Evolutionary conservation across 2,329 filamentous ascomycete species (phyloP).

Genomic region (Drechslerella coelobrocha): DNA sequence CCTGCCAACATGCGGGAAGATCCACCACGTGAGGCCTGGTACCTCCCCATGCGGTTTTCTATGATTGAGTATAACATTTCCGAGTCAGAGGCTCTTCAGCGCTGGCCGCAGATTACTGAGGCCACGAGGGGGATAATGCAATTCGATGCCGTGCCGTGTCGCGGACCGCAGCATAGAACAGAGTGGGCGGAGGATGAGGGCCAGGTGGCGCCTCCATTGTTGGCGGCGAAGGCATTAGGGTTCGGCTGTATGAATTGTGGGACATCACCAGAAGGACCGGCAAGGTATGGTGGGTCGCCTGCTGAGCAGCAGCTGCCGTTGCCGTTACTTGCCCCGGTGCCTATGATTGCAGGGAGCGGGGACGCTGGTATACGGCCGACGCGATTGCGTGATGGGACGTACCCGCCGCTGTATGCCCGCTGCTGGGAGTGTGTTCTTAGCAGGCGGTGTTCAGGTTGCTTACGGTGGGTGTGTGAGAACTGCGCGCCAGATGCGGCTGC

Average conservation of each 20-base stretch:
- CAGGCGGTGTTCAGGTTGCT: slow-evolving; percentile 9
- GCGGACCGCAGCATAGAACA: slow-evolving; percentile 16
- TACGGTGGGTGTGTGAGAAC: slow-evolving; percentile 33
- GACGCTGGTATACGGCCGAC: slow-evolving; percentile 14
- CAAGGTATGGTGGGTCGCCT: slow-evolving; percentile 24
- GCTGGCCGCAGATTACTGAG: background rate
- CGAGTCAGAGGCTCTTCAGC: background rate
- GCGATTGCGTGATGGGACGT: slow-evolving; percentile 3
- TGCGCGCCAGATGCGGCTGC: slow-evolving; percentile 3
- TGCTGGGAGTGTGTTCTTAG: background rate
- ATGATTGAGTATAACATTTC: background rate
- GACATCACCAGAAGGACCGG: slow-evolving; percentile 33
- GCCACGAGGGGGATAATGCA: slow-evolving; percentile 14
- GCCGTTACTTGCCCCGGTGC: slow-evolving; percentile 11
- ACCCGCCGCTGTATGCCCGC: slow-evolving; percentile 26
- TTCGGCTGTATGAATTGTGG: slow-evolving; percentile 32
- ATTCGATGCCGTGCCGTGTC: slow-evolving; percentile 26
- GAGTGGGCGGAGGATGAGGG: background rate
- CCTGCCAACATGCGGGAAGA: background rate
- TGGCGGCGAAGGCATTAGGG: slow-evolving; percentile 13
- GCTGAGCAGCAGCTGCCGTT: slow-evolving; percentile 17
- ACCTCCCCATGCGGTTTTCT: background rate
- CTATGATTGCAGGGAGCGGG: slow-evolving; percentile 2
- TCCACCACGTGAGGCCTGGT: slow-evolving; percentile 22
- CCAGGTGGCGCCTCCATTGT: background rate